Percentiles rank a stretch among this genome's conserved stretches.
Evolutionary conservation across 2,329 filamentous ascomycete species (phyloP).

Genomic region (Diaporthe aspalathi): DNA sequence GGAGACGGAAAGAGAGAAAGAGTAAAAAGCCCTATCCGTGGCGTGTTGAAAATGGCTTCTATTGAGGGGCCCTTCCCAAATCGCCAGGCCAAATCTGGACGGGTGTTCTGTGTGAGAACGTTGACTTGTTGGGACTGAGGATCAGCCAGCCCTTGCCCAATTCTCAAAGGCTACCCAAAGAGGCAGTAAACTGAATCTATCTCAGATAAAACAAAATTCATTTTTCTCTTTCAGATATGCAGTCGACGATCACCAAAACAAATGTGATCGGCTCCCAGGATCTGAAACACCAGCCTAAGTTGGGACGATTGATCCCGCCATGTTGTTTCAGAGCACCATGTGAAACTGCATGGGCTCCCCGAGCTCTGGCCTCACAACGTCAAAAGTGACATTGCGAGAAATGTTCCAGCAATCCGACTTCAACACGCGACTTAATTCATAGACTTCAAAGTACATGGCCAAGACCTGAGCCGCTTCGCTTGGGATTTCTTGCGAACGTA

Average conservation of each 20-base stretch:
- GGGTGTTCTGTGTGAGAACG: not conserved
- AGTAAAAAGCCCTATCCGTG: no score
- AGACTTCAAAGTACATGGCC: not conserved
- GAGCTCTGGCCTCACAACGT: not conserved
- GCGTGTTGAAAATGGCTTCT: not conserved
- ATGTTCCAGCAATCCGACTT: not conserved
- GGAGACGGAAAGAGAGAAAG: not conserved
- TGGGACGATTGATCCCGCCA: not conserved
- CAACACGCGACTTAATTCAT: not conserved
- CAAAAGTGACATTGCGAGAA: not conserved
- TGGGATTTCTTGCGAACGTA: no score
- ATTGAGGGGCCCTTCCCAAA: no score
- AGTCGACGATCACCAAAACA: not conserved
- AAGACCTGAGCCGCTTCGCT: not conserved
- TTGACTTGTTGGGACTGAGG: not conserved
- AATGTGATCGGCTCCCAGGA: not conserved
- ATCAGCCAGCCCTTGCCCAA: not conserved
- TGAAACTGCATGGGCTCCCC: conserved; percentile 10
- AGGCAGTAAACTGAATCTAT: no score
- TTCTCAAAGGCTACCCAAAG: no score
- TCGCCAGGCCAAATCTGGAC: not conserved
- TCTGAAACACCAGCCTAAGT: not conserved
- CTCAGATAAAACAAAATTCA: no score
- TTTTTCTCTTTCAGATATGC: not conserved
- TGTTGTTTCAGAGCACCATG: conserved; percentile 20